phyloP scores from a whole-genome alignment of 768 basidiomycete genomes.

The Polyporus arcularius region DNA sequence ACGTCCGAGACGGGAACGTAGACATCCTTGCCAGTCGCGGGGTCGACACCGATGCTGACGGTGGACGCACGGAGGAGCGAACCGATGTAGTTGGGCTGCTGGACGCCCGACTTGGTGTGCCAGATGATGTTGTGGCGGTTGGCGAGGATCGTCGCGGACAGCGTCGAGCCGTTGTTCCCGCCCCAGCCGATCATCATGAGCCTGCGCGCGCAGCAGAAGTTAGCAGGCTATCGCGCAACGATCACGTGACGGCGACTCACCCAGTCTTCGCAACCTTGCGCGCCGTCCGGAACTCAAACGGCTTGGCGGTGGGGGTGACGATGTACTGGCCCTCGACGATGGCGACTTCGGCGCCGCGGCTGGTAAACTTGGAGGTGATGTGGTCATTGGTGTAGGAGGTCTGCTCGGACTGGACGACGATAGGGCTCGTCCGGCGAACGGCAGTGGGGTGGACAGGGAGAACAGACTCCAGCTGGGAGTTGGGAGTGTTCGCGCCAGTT shows the following conservation, averaged over 20 bases:
- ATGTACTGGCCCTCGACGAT: slow-evolving; percentile 74
- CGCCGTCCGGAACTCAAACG: slow-evolving; percentile 90
- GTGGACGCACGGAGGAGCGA: slow-evolving; percentile 96
- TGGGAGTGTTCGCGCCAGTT: slow-evolving; percentile 75
- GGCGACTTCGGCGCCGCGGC: slow-evolving; percentile 74
- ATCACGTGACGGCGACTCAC: slow-evolving; percentile 45
- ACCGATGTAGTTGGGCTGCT: slow-evolving; percentile 97
- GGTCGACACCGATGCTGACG: slow-evolving; percentile 85
- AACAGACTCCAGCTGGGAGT: slow-evolving; percentile 67
- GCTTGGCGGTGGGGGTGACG: slow-evolving; percentile 76
- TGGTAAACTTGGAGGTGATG: slow-evolving; percentile 80
- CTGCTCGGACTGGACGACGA: slow-evolving; percentile 82
- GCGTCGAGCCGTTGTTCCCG: slow-evolving; percentile 96
- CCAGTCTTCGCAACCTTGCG: slow-evolving; percentile 89
- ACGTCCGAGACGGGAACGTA: slow-evolving; percentile 91
- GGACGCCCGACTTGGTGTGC: slow-evolving; percentile 90
- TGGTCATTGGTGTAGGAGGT: slow-evolving; percentile 79
- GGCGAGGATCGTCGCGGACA: slow-evolving; percentile 92
- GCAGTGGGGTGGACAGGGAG: slow-evolving; percentile 84
- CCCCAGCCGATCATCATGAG: slow-evolving; percentile 97
- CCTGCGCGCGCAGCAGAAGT: slow-evolving; percentile 42
- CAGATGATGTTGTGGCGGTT: slow-evolving; percentile 94
- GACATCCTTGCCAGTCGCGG: slow-evolving; percentile 81
- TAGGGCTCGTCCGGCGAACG: slow-evolving; percentile 69
- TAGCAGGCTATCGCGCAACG: neutral